Evolutionary conservation across 129 eudicot genomes (phyloP).

Genomic region (Ambrosia artemisiifolia): DNA sequence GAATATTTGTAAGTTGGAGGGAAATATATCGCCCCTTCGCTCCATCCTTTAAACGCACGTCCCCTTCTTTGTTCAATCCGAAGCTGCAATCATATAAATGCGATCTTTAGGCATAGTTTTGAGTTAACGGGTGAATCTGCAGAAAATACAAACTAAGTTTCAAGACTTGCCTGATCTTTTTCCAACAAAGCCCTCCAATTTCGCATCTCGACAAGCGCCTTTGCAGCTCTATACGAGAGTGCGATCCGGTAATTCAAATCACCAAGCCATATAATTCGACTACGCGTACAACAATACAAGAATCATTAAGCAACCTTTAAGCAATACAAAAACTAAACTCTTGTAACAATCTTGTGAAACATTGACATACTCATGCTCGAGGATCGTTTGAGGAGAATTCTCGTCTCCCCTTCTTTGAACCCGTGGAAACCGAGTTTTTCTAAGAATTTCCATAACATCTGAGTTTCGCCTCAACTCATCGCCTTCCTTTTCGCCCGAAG

Average conservation of each 20-base stretch:
- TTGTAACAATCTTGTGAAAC: conserved; percentile 5
- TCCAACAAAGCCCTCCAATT: conserved; percentile 85
- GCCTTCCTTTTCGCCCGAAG: conserved; percentile 91
- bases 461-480: conserved; percentile 85
- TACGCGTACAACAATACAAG: conserved; percentile 9
- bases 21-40: conserved; percentile 87
- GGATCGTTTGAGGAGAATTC: conserved; percentile 75
- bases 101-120: background rate
- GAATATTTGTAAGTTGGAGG: conserved; percentile 98
- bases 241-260: conserved; percentile 94
- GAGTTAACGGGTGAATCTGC: background rate
- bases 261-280: conserved; percentile 98
- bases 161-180: conserved; percentile 83
- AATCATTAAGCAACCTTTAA: background rate
- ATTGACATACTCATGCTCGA: conserved; percentile 78
- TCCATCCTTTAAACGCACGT: conserved; percentile 84
- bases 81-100: conserved; percentile 44
- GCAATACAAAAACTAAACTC: background rate
- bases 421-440: conserved; percentile 85
- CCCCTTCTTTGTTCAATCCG: conserved; percentile 80
- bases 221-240: conserved; percentile 81
- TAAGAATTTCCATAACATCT: conserved; percentile 83
- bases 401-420: conserved; percentile 68
- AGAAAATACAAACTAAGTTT: background rate
- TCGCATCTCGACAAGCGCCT: conserved; percentile 95